These are phyloP conservation scores for Rhodotorula paludigena DNA, from an alignment of 768 basidiomycete species.

Conservation along the genomic window DNA sequence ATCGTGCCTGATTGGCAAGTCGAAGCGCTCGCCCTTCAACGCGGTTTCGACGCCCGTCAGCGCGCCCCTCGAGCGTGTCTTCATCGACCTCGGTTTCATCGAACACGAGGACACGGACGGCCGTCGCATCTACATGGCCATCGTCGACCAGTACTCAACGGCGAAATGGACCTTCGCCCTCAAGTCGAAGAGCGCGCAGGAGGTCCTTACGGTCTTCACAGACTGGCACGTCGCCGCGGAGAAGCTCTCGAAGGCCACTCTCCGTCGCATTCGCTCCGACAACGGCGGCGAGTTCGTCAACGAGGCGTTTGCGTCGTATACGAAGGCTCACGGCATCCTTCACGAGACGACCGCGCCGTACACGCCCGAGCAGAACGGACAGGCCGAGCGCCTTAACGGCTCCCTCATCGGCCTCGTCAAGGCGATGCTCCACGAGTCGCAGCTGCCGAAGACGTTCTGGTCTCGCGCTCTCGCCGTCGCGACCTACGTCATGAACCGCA, in stretches of 20 bases:
- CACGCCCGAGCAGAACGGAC: background rate
- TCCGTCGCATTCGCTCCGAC: background rate
- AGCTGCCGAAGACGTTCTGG: background rate
- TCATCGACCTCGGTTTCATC: slow-evolving; percentile 13
- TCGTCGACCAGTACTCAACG: slow-evolving; percentile 9
- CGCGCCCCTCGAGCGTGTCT: slow-evolving; percentile 1
- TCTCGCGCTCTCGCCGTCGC: background rate
- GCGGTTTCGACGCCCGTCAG: background rate
- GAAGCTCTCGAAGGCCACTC: no score
- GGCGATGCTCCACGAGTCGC: background rate
- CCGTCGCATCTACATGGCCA: background rate
- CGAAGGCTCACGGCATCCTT: background rate
- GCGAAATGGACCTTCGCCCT: slow-evolving; percentile 9
- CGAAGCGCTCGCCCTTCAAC: background rate
- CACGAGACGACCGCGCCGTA: background rate
- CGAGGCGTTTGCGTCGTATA: no score
- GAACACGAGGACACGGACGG: background rate
- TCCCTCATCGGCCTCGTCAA: background rate
- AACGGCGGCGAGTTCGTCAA: background rate
- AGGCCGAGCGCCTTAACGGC: slow-evolving; percentile 1
- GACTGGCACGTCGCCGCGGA: background rate
- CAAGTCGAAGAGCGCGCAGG: background rate
- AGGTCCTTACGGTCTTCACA: background rate
- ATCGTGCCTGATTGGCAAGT: slow-evolving; percentile 1
- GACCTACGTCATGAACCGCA: background rate